These are phyloP conservation scores for Aureobasidium pullulans DNA, from an alignment of 2,329 filamentous ascomycete genomes.

Conservation along the genomic window DNA sequence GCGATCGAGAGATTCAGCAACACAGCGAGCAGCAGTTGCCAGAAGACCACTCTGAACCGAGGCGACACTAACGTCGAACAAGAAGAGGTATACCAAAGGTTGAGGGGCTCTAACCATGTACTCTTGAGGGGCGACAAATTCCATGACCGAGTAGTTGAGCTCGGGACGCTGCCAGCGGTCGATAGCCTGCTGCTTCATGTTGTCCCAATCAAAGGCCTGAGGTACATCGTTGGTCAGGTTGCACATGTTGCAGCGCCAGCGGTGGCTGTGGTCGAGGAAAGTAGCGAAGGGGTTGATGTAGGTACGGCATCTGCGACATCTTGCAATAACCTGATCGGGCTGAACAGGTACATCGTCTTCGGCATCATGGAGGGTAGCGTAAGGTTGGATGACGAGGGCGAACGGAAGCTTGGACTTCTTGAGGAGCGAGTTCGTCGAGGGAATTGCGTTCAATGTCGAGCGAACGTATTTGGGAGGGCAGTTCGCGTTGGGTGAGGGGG, in stretches of 20 bases:
- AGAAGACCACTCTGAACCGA: conserved; percentile 84
- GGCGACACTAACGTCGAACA: conserved; percentile 89
- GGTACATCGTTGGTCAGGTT: conserved; percentile 97
- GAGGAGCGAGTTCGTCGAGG: conserved; percentile 82
- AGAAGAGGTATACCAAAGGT: conserved; percentile 89
- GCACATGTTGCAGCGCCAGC: conserved; percentile 99
- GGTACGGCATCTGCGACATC: conserved; percentile 88
- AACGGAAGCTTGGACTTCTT: conserved; percentile 97
- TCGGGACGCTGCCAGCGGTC: conserved; percentile 90
- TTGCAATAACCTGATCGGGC: conserved; percentile 93
- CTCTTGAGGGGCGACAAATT: conserved; percentile 96
- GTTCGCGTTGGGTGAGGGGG: conserved; percentile 83
- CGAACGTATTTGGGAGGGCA: conserved; percentile 90
- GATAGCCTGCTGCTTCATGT: conserved; percentile 78
- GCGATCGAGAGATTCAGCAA: conserved; percentile 86
- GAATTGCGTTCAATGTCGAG: conserved; percentile 89
- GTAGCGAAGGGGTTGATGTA: conserved; percentile 98
- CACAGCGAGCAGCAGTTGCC: conserved; percentile 86
- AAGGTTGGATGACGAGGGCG: conserved; percentile 92
- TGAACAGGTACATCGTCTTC: conserved; percentile 89
- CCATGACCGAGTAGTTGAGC: conserved; percentile 91
- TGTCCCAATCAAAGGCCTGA: conserved; percentile 99
- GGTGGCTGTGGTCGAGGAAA: conserved; percentile 92
- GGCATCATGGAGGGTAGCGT: conserved; percentile 82
- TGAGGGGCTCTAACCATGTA: conserved; percentile 98